phyloP scores from a whole-genome alignment of 2,329 filamentous ascomycete genomes.

The Graphilbum ipis-grandicollis region DNA sequence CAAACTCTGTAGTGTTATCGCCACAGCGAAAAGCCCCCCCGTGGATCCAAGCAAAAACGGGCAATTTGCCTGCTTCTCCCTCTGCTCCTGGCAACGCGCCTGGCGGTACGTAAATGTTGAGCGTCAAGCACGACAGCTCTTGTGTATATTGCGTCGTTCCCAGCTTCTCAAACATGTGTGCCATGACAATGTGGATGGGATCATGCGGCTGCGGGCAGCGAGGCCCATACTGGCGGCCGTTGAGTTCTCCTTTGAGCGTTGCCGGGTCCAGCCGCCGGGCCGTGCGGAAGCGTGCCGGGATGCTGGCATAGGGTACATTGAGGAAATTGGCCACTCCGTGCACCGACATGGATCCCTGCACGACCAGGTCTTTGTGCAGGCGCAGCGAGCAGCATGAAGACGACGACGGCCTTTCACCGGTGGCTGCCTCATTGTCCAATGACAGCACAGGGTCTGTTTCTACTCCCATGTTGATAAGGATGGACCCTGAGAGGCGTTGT shows the following conservation, averaged over 20 bases:
- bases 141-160: constrained; percentile 2
- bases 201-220: constrained; percentile 5
- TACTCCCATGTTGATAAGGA: too few species aligned
- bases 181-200: constrained; percentile 1
- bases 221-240: constrained; percentile 4
- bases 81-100: neutral
- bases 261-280: neutral
- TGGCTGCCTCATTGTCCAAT: too few species aligned
- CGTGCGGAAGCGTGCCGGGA: constrained; percentile 5
- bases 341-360: constrained; percentile 4
- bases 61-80: neutral
- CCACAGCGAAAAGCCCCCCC: constrained; percentile 4
- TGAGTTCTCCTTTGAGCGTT: neutral
- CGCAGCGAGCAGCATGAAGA: neutral
- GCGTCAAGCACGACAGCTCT: constrained; percentile 3
- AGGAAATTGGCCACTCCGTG: constrained; percentile 6
- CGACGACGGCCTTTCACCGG: too few species aligned
- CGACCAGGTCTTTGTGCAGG: neutral
- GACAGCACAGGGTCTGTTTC: too few species aligned
- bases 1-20: constrained; percentile 5
- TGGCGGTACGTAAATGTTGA: neutral
- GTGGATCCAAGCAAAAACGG: constrained; percentile 7
- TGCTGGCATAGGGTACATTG: constrained; percentile 2
- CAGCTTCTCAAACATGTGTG: constrained; percentile 4
- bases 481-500: too few species aligned